A percentile compares a stretch with the other conserved stretches of the same genome.
These are phyloP conservation scores for Porogramme epimiltina DNA, from an alignment of 1,284 basidiomycete genomes.

Conservation along the genomic window DNA sequence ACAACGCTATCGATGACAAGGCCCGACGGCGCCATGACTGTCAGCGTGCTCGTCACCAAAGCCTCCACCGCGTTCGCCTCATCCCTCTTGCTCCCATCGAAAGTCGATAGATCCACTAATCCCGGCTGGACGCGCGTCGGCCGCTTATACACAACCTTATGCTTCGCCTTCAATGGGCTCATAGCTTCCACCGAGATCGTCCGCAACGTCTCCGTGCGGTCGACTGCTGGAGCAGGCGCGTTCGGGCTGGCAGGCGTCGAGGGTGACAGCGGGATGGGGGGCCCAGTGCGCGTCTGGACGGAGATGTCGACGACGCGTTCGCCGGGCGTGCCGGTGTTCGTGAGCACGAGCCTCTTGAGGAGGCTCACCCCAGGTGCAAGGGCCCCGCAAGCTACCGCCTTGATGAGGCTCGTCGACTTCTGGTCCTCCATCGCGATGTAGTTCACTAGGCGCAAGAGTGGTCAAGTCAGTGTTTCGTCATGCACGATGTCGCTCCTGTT, in stretches of 20 bases:
- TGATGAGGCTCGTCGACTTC: constrained; percentile 69
- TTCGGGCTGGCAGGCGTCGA: constrained; percentile 22
- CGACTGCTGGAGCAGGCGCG: constrained; percentile 28
- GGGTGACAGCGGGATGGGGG: neutral
- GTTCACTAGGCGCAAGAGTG: constrained; percentile 57
- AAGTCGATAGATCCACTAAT: constrained; percentile 56
- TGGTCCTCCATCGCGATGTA: constrained; percentile 62
- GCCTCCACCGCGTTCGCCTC: constrained; percentile 57
- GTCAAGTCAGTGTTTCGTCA: neutral
- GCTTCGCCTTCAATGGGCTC: constrained; percentile 52
- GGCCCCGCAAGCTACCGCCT: constrained; percentile 66
- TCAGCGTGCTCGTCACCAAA: constrained; percentile 41
- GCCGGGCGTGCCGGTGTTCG: constrained; percentile 60
- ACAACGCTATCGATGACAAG: constrained; percentile 53
- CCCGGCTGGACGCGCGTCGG: constrained; percentile 38
- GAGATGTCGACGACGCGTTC: constrained; percentile 76
- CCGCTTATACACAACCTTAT: constrained; percentile 53
- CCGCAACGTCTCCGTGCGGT: constrained; percentile 62
- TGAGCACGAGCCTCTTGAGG: constrained; percentile 61
- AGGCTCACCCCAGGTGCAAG: constrained; percentile 56
- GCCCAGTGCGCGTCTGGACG: constrained; percentile 41
- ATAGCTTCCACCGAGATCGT: constrained; percentile 63
- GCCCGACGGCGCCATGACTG: constrained; percentile 53
- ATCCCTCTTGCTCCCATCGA: constrained; percentile 57
- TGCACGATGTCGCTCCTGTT: neutral